A percentile compares a stretch with the other conserved stretches of the same genome.
These are phyloP conservation scores for Aspergillus alliaceus DNA, from an alignment of 2,329 filamentous ascomycete genomes.

Conservation along the genomic window DNA sequence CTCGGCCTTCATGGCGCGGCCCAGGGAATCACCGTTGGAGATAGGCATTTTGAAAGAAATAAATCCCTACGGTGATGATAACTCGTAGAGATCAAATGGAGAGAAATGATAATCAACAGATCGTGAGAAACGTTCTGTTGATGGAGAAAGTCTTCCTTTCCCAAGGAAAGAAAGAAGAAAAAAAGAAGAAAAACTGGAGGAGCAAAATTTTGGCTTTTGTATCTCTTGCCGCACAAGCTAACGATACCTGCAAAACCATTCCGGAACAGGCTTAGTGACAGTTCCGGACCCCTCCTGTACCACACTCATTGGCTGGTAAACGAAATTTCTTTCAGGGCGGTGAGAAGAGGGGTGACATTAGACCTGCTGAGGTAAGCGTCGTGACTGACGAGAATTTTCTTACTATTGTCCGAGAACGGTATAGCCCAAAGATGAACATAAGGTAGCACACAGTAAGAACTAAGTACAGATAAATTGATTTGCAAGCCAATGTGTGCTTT, in stretches of 20 bases:
- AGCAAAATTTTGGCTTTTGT: constrained; percentile 32
- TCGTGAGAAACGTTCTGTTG: constrained; percentile 50
- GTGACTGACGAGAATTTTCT: constrained; percentile 9
- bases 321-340: constrained; percentile 26
- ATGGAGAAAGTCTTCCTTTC: constrained; percentile 62
- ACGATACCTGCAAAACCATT: constrained; percentile 12
- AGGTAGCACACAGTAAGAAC: no score
- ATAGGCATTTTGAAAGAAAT: constrained; percentile 64
- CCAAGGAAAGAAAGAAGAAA: constrained; percentile 53
- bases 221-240: constrained; percentile 25
- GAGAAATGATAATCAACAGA: constrained; percentile 44
- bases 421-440: no score
- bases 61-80: constrained; percentile 28
- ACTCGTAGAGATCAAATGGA: constrained; percentile 24
- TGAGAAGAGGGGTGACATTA: constrained; percentile 16
- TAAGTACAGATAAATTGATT: no score
- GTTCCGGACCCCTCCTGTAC: constrained; percentile 1
- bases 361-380: constrained; percentile 3
- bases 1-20: constrained; percentile 51
- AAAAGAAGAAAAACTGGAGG: constrained; percentile 38
- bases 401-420: background rate
- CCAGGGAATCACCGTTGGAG: constrained; percentile 63
- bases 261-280: constrained; percentile 24
- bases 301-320: constrained; percentile 32
- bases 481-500: no score